These are phyloP conservation scores for Polyporus arcularius DNA, from an alignment of 768 basidiomycete genomes.

Conservation along the genomic window DNA sequence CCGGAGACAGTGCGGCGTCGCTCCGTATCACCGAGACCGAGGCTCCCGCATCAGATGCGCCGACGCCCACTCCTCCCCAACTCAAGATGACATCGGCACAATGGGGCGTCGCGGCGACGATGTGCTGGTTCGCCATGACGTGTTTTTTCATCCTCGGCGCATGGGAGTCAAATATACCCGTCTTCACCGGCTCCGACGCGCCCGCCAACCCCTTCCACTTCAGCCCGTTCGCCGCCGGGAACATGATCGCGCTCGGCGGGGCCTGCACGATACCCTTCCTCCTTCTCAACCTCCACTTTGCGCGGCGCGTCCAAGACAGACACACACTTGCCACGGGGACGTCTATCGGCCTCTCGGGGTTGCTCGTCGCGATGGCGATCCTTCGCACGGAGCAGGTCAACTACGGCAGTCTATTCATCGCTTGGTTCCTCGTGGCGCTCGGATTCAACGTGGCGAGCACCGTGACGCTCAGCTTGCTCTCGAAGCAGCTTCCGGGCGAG, in stretches of 20 bases:
- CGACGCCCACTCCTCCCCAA: neutral
- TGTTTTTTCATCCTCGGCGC: constrained; percentile 71
- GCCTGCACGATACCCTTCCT: constrained; percentile 66
- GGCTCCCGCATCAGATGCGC: neutral
- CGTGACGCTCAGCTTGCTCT: constrained; percentile 63
- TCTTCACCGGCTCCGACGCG: constrained; percentile 43
- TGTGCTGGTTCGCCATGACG: constrained; percentile 73
- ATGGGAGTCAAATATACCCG: constrained; percentile 70
- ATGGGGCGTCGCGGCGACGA: constrained; percentile 57
- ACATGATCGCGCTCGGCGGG: constrained; percentile 71
- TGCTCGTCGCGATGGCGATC: constrained; percentile 52
- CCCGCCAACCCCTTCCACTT: constrained; percentile 44
- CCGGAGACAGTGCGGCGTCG: constrained; percentile 1
- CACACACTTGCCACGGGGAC: constrained; percentile 56
- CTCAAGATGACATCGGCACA: constrained; percentile 29
- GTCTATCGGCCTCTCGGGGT: constrained; percentile 50
- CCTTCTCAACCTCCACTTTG: constrained; percentile 56
- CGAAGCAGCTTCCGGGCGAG: constrained; percentile 64
- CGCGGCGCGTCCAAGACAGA: constrained; percentile 61
- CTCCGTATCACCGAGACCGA: constrained; percentile 12
- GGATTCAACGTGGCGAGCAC: constrained; percentile 77
- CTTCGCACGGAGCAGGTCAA: constrained; percentile 41
- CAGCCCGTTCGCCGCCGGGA: constrained; percentile 64
- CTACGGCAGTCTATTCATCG: constrained; percentile 48
- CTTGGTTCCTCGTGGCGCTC: constrained; percentile 62